These are phyloP conservation scores for Basidiobolus meristosporus DNA, from an alignment of 371 early-diverging fungal species.

Conservation along the genomic window DNA sequence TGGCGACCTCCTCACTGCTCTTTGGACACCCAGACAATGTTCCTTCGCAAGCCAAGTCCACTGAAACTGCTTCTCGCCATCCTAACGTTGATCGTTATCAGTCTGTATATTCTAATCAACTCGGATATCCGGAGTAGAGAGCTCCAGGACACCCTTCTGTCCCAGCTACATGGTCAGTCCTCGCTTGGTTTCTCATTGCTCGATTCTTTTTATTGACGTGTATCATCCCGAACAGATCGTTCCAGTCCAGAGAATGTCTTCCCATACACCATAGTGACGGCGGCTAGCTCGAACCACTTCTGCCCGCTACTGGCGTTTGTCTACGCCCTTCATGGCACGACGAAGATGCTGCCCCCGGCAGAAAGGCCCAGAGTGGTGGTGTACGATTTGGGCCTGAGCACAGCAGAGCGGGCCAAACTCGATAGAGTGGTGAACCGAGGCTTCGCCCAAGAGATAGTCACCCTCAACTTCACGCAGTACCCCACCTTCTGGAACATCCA, in stretches of 20 bases:
- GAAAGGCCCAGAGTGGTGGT: slow-evolving; percentile 15
- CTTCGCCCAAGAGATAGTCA: slow-evolving; percentile 20
- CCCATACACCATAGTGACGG: slow-evolving; percentile 27
- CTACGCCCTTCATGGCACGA: slow-evolving; percentile 6
- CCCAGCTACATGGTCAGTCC: too few species aligned
- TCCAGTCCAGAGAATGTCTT: neutral
- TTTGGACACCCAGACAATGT: too few species aligned
- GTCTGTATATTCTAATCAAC: too few species aligned
- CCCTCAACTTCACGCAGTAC: slow-evolving; percentile 25
- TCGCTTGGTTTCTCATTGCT: too few species aligned
- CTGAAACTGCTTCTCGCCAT: too few species aligned
- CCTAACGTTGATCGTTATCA: too few species aligned
- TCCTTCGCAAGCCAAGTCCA: too few species aligned
- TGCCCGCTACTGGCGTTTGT: slow-evolving; percentile 34
- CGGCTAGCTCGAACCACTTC: slow-evolving; percentile 36
- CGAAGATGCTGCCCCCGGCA: slow-evolving; percentile 9
- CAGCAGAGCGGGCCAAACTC: slow-evolving; percentile 9
- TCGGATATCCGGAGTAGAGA: too few species aligned
- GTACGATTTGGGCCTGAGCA: slow-evolving; percentile 18
- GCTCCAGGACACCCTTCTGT: too few species aligned
- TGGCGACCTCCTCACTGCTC: too few species aligned
- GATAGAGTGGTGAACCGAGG: slow-evolving; percentile 10
- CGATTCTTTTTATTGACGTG: neutral
- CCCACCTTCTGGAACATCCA: slow-evolving; percentile 37
- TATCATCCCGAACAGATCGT: neutral